Evolutionary conservation across 2,329 filamentous ascomycete species (phyloP), one percentile per base, ranked within the genome.

Genomic region (Ilyonectria destructans): DNA sequence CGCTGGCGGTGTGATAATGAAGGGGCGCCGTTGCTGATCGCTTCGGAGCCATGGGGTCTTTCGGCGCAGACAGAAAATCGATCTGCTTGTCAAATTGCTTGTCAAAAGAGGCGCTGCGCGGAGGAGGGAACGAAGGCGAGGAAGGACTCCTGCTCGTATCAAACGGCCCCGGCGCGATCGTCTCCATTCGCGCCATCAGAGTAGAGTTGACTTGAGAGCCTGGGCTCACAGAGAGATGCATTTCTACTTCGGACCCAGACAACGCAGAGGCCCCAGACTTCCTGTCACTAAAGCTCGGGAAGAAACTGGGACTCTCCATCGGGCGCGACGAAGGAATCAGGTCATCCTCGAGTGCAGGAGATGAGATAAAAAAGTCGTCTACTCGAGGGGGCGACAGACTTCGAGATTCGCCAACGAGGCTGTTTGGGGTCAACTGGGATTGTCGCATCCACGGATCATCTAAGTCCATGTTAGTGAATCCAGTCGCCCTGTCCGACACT

Each of bases 81-180:
- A 70, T 68, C 35, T 69, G 69, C 60, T 65, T 75, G 8, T 76
- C 71, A 12, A 71, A 62, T 6, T 70, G 68, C 58, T 65, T 75
- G 8, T 76, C 71, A 15, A 71, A 61, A 4, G 79, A 81, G 9
- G 56, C 23, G 12, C 33, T 31, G 19, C 58, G 77, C 71, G 52
- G 74, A 4, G 74, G 73, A 4, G 80, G 74, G 35, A 82, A 81
- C 1, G 79, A 76, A 48, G 83, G 82, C 15, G 77, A 75, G 4
- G 80, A 77, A 33, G 79, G 75, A 45, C 80, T 82, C 71, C 81
- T 80, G 69, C 76, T 80, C 35, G 85, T 78, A 70, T 90, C 89
- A 73, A 93, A 93, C 0, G 91, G 91, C 0, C 90, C 91, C 1
- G 91, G 89, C 1, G 89, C 85, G 75, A 93, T 91, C 9, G 83